Percentiles rank a stretch among this genome's conserved stretches.
Conservation (phyloP, 208 protist genomes). For the Leishmania mexicana region DNA sequence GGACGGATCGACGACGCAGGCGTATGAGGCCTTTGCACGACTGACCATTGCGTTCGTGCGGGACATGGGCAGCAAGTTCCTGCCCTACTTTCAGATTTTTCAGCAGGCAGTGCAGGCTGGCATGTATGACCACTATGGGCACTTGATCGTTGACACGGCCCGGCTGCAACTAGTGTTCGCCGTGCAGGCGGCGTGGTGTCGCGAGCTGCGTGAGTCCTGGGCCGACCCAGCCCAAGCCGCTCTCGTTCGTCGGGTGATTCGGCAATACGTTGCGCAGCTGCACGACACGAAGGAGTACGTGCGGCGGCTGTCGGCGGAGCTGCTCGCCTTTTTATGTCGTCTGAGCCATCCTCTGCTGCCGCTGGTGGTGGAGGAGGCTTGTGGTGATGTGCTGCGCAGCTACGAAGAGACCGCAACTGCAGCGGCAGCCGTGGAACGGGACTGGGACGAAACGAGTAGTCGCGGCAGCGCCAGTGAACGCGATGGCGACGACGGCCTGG, state of each 20-base stretch:
- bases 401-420: conserved; percentile 28
- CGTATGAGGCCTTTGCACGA: conserved; percentile 81
- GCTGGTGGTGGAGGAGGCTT: conserved; percentile 62
- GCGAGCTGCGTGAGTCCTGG: conserved; percentile 80
- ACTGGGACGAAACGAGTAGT: conserved; percentile 15
- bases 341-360: conserved; percentile 49
- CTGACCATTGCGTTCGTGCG: conserved; percentile 86
- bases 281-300: conserved; percentile 87
- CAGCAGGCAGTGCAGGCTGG: conserved; percentile 79
- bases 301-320: conserved; percentile 79
- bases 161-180: conserved; percentile 84
- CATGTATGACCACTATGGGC: conserved; percentile 69
- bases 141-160: conserved; percentile 64
- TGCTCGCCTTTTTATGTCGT: conserved; percentile 78
- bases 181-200: conserved; percentile 84
- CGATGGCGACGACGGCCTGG: conserved; percentile 15
- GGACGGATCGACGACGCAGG: conserved; percentile 42
- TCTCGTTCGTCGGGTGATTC: conserved; percentile 53
- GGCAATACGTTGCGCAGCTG: conserved; percentile 70
- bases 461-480: conserved; percentile 5
- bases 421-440: neutral
- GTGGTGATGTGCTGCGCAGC: conserved; percentile 46
- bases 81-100: conserved; percentile 87
- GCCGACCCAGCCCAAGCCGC: conserved; percentile 22
- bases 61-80: conserved; percentile 72